Evolutionary conservation across 768 basidiomycete species (phyloP).

Genomic region (Auriscalpium orientale): DNA sequence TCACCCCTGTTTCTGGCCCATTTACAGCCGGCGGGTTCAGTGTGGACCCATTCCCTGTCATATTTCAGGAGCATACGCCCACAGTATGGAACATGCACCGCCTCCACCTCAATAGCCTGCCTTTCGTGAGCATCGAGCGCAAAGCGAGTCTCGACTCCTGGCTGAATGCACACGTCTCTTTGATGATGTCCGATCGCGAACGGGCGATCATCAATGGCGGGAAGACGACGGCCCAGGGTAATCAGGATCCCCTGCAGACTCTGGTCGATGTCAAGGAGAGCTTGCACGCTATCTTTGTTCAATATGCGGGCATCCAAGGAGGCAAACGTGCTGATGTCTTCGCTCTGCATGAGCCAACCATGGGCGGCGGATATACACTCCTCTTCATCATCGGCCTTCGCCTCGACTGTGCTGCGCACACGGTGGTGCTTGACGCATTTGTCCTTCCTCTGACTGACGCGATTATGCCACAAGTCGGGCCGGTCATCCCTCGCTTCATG

Average conservation of each 20-base stretch:
- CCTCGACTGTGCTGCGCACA: conserved; percentile 41
- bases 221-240: not conserved
- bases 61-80: not conserved
- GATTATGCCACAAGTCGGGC: conserved; percentile 15
- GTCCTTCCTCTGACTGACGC: conserved; percentile 30
- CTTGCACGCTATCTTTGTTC: conserved; percentile 22
- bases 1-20: conserved; percentile 14
- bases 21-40: conserved; percentile 15
- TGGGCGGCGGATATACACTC: conserved; percentile 26
- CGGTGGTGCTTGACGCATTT: conserved; percentile 44
- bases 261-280: conserved; percentile 28
- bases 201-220: conserved; percentile 15
- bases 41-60: conserved; percentile 23
- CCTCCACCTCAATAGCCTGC: conserved; percentile 29
- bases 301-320: conserved; percentile 20
- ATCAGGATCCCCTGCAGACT: conserved; percentile 11
- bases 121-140: conserved; percentile 21
- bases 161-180: conserved; percentile 25
- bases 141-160: conserved; percentile 17
- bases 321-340: not conserved
- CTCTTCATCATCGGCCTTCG: conserved; percentile 41
- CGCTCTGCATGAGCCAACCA: not conserved
- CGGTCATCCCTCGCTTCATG: conserved; percentile 25
- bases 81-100: conserved; percentile 32
- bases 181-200: conserved; percentile 28